Evolutionary conservation across 345 rosid genomes (phyloP).

Genomic region (Citrus reticulata): DNA sequence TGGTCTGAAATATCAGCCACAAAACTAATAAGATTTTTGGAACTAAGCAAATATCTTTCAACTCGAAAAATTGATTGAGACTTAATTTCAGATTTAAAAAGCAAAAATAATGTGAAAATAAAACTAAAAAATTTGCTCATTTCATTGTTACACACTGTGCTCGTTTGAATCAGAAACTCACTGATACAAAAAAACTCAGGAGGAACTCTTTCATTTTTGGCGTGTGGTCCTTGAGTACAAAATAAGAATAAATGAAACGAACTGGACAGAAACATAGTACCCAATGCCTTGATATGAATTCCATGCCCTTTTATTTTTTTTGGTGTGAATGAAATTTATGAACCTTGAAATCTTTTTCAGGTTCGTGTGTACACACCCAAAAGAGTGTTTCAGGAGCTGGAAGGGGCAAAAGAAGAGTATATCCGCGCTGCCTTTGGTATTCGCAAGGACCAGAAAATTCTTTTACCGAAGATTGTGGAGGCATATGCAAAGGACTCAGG

Average conservation of each 20-base stretch:
- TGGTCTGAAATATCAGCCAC: not conserved
- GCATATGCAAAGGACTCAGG: slow-evolving; percentile 70
- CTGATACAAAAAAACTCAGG: not conserved
- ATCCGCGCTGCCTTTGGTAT: slow-evolving; percentile 68
- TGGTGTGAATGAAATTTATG: not conserved
- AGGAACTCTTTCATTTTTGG: not conserved
- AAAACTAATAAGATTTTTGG: not conserved
- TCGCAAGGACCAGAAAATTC: slow-evolving; percentile 69
- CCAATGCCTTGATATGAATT: not conserved
- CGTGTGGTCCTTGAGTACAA: not conserved
- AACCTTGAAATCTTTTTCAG: slow-evolving; percentile 32
- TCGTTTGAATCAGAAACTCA: not conserved
- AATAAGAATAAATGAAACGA: not conserved
- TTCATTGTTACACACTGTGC: not conserved
- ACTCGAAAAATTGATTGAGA: not conserved
- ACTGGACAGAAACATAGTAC: not conserved
- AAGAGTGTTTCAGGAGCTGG: slow-evolving; percentile 72
- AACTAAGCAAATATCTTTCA: not conserved
- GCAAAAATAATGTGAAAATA: not conserved
- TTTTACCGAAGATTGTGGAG: slow-evolving; percentile 76
- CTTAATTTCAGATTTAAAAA: not conserved
- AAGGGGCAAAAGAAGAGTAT: slow-evolving; percentile 84
- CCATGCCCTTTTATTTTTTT: not conserved
- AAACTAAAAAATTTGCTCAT: not conserved
- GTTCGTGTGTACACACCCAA: slow-evolving; percentile 79